Evolutionary conservation across 2,329 filamentous ascomycete genomes (phyloP), one percentile per base, ranked within the genome.

Genomic region (Penicillium sp.): DNA sequence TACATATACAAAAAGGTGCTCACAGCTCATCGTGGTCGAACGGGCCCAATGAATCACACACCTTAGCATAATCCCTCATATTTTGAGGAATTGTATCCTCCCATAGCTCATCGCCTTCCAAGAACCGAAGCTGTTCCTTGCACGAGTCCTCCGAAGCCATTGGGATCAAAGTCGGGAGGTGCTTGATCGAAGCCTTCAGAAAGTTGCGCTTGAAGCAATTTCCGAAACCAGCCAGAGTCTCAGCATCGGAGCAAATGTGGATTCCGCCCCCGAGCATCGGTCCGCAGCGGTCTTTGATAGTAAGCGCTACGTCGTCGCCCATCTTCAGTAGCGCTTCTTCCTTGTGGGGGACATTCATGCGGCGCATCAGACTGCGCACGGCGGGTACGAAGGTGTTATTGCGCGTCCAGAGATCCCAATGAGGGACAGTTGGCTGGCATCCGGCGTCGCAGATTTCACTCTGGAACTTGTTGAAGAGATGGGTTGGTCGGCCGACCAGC

Each of bases 331-430:
- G 56, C 16, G 63, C 63, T 9, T 63, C 65, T 48, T 72, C 67
- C 36, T 70, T 59, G 11, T 65, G 65, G 9, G 65, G 67, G 13
- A 66, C 58, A 27, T 70, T 61, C 54, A 70, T 59, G 45, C 64
- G 63, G n/a, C 57, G 60, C 62, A 69, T 66, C 13, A 70, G 47
- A 47, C 59, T 67, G 54, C 67, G 69, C n/a, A 71, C 68, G n/a
- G 69, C 69, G 22, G 38, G 68, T 7, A 70, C 63, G 51, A 71
- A 72, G 38, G 67, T 65, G 53, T 71, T 67, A 53, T 71, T 70
- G 51, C 68, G 68, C n/a, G 68, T 70, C 68, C 69, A 72, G 38
- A 71, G 64, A 39, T 72, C 69, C 68, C 68, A 71, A 42, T 72
- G 69, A 4, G 68, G 65, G 27, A 72, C 60, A 10, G 67, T 71